Evolutionary conservation across 805 yeast genomes (phyloP), one percentile per base, ranked within the genome.

Genomic region (Candida adriatica): DNA sequence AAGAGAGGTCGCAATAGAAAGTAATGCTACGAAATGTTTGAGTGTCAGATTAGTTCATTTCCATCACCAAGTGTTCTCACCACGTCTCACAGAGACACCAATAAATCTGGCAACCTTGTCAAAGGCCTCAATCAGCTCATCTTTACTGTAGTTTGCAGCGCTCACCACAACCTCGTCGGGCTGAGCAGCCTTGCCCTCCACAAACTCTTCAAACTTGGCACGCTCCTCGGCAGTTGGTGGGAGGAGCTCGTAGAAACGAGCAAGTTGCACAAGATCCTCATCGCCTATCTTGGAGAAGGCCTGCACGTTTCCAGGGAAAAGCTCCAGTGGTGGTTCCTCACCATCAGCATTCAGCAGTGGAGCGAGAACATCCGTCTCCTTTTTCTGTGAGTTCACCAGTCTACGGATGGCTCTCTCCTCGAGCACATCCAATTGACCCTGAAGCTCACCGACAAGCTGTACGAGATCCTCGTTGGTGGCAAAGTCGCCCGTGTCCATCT

Each of bases 401-500:
- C 97, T 68, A 42, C 82, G 68, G 26, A 83, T 69, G 13, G 81
- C 71, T 44, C 94, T 70, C 43, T 83, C 84, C 51, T 88, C 97
- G 20, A 82, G 53, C 16, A 70, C 62, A 32, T 83, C 88, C 48
- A 88, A 66, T 58, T 88, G 96, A 7, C 84, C 83, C 57, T 88
- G 96, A 34, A 88, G 61, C 55, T 88, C 97, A 8, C 84, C 85
- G 10, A 87, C 96, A 27, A 88, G 64, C 51, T 85, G 90, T 4
- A 82, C 82, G 9, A 88, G 60, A 50, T 90, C 97, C 36, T 83
- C 94, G 43, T 84, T 80, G 4, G 90, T 75, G 22, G 78, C 84
- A 42, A 68, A 78, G 41, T 79, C 85, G 4, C 68, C 53, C 1
- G 73, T 51, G 37, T 73, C 79, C 31, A 39, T 11, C 23, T 26